A percentile compares a stretch with the other conserved stretches of the same genome.
Conservation (phyloP, 2,329 filamentous ascomycete species). For the Fusarium clavum region DNA sequence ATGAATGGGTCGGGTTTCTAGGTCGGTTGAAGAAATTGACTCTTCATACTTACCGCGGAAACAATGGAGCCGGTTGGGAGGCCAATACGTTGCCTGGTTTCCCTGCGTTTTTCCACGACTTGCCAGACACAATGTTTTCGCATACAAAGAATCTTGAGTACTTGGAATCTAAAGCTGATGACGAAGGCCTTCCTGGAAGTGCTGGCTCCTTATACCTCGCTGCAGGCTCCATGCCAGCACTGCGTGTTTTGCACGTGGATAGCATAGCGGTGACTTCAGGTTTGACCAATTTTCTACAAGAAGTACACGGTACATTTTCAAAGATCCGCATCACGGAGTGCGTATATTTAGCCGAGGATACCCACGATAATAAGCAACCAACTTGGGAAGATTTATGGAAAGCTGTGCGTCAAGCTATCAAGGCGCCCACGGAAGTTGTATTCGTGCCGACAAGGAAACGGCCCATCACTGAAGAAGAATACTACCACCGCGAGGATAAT, state of each 20-base stretch:
- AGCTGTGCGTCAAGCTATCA: neutral
- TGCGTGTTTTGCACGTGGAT: neutral
- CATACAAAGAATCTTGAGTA: neutral
- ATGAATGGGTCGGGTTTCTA: no score
- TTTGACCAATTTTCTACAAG: neutral
- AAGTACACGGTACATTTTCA: neutral
- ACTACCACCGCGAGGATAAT: neutral
- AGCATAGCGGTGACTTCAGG: neutral
- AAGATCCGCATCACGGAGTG: conserved; percentile 8
- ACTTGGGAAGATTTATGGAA: conserved; percentile 8
- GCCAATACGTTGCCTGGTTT: no score
- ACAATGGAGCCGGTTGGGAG: no score
- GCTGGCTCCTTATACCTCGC: neutral
- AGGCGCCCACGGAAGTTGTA: neutral
- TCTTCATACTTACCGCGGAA: no score
- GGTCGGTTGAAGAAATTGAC: no score
- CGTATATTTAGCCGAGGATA: neutral
- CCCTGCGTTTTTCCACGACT: no score
- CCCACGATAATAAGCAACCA: neutral
- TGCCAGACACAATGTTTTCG: neutral
- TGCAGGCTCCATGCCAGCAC: neutral
- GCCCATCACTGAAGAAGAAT: no score
- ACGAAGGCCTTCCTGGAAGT: neutral
- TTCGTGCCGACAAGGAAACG: neutral
- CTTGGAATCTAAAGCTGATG: neutral